Evolutionary conservation across 2,329 filamentous ascomycete species (phyloP).

Genomic region (Diplodia intermedia): DNA sequence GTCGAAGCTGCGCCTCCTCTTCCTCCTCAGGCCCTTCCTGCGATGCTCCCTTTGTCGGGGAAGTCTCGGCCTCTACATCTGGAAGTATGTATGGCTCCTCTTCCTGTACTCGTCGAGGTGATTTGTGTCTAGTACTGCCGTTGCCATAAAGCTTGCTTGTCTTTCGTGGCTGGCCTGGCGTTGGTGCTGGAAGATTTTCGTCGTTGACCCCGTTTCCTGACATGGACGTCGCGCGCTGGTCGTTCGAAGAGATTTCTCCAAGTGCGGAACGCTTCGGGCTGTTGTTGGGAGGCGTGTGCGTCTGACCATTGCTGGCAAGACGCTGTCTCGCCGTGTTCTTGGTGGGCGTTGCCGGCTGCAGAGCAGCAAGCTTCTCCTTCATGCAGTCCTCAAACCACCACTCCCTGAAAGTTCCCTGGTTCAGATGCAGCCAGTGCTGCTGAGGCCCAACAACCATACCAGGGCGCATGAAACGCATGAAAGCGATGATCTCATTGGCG

Average conservation of each 20-base stretch:
- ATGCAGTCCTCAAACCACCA: slow-evolving; percentile 88
- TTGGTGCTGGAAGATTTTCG: slow-evolving; percentile 92
- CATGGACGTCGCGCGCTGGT: slow-evolving; percentile 53
- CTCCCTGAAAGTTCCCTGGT: slow-evolving; percentile 96
- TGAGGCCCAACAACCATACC: slow-evolving; percentile 99
- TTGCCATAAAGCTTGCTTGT: slow-evolving; percentile 77
- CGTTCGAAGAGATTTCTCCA: slow-evolving; percentile 91
- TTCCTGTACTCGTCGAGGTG: slow-evolving; percentile 44
- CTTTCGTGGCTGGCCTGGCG: slow-evolving; percentile 94
- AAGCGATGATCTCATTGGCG: slow-evolving; percentile 95
- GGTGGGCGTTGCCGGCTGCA: slow-evolving; percentile 64
- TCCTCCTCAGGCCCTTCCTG: slow-evolving; percentile 69
- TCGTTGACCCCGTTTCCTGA: slow-evolving; percentile 72
- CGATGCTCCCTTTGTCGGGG: slow-evolving; percentile 58
- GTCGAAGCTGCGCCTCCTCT: slow-evolving; percentile 80
- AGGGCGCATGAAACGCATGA: slow-evolving; percentile 98
- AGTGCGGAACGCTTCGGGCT: slow-evolving; percentile 80
- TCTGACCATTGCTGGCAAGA: slow-evolving; percentile 69
- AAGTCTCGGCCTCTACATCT: slow-evolving; percentile 65
- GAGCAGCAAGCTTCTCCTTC: slow-evolving; percentile 78
- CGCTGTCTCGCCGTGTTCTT: slow-evolving; percentile 58
- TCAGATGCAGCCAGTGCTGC: slow-evolving; percentile 98
- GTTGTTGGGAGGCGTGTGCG: slow-evolving; percentile 84
- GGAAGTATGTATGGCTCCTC: slow-evolving; percentile 58
- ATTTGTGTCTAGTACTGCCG: slow-evolving; percentile 39